These are phyloP conservation scores for Phanerochaete sordida DNA, from an alignment of 768 basidiomycete genomes.

Conservation along the genomic window DNA sequence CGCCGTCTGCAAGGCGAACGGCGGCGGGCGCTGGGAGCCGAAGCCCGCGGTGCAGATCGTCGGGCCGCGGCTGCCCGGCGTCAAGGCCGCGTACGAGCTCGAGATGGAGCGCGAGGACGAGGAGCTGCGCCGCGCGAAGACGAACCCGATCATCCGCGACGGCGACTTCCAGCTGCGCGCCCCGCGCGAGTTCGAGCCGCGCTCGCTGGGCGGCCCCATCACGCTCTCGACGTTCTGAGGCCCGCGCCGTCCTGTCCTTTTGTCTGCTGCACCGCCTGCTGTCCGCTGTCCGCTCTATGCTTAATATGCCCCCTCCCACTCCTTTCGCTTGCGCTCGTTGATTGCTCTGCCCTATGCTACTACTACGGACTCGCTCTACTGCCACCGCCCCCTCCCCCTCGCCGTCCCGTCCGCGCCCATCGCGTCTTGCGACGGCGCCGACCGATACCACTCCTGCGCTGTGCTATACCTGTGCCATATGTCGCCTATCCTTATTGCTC, in stretches of 20 bases:
- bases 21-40: conserved; percentile 80
- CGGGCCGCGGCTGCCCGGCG: conserved; percentile 58
- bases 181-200: conserved; percentile 44
- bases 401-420: not conserved
- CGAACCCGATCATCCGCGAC: conserved; percentile 65
- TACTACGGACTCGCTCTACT: no score
- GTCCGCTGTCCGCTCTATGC: not conserved
- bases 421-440: conserved; percentile 1
- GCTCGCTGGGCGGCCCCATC: conserved; percentile 42
- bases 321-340: not conserved
- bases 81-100: conserved; percentile 64
- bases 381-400: no score
- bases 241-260: not conserved
- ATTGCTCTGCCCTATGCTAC: no score
- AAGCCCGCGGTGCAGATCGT: conserved; percentile 42
- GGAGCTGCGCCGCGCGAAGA: conserved; percentile 42
- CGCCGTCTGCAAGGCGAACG: conserved; percentile 71
- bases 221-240: conserved; percentile 57
- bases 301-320: not conserved
- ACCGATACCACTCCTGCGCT: not conserved
- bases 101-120: conserved; percentile 67
- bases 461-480: not conserved
- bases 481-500: conserved; percentile 1
- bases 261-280: not conserved
- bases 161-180: conserved; percentile 71